Evolutionary conservation across 331 rosid species (phyloP), one percentile per base, ranked within the genome.

Genomic region (Telfairia occidentalis): DNA sequence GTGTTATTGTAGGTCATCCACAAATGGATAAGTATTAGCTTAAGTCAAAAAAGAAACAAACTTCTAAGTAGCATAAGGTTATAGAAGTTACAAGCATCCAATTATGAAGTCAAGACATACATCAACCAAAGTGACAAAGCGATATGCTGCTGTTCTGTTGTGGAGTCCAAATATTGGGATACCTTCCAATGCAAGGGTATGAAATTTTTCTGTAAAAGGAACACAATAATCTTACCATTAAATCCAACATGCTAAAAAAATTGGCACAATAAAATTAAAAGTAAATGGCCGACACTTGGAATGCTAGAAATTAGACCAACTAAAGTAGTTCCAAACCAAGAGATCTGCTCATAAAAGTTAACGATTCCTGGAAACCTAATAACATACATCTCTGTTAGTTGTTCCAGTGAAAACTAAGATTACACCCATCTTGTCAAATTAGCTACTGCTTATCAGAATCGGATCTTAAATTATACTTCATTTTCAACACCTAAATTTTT

Each of bases 121-220:
- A 83, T 95, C 99, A 78, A 95, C 81, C 76, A 95, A 85, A 75
- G 99, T 95, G 87, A 95, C 97, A 78, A 95, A 95, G 54, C 99
- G 96, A 84, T 91, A 85, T 40, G 96, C 99, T 61, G 97, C 89
- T 35, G 97, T 75, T 82, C 93, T 88, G 77, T 95, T 95, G 75
- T 80, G 83, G 67, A 90, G 94, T 67, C 99, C 96, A 7, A 92
- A 92, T 78, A 86, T 79, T 24, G 99, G 99, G 80, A 95, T 78
- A 55, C 96, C 97, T 19, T 92, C 99, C 84, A 95, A 76, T 43
- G 87, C 96, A 71, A 95, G 78, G 43, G 99, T 91, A 82, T 95
- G 99, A 78, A 87, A 95, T 0, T 84, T 88, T 80, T 90, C 99
- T 95, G 89, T 60, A 73, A 81, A 16, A 79, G 64, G 78, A 58